Conservation (phyloP, 345 rosid genomes). For the Eucalyptus cloeziana region DNA sequence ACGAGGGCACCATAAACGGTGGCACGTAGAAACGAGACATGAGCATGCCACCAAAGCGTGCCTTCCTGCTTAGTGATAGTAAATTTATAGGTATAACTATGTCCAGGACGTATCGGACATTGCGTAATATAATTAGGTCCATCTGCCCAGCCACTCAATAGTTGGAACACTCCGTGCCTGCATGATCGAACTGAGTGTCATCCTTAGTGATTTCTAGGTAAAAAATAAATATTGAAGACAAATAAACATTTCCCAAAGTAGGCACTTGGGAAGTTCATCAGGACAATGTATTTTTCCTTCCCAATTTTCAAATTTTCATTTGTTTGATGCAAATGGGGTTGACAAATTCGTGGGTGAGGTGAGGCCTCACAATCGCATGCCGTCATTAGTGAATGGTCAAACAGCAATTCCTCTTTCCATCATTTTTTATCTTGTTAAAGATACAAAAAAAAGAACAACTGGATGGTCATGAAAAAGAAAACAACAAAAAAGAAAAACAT, state of each 20-base stretch:
- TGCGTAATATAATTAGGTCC: constrained; percentile 74
- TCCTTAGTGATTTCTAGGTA: not conserved
- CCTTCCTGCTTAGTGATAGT: constrained; percentile 57
- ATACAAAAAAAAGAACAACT: not conserved
- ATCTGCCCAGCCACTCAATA: constrained; percentile 68
- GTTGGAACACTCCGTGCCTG: constrained; percentile 84
- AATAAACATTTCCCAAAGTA: not conserved
- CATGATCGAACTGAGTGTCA: not conserved
- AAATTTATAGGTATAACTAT: constrained; percentile 47
- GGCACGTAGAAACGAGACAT: constrained; percentile 50
- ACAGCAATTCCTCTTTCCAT: not conserved
- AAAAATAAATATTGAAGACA: not conserved
- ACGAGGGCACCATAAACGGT: constrained; percentile 78
- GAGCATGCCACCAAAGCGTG: constrained; percentile 94
- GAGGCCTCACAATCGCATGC: not conserved
- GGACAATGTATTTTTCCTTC: not conserved
- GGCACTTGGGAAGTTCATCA: not conserved
- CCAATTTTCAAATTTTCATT: too few species aligned
- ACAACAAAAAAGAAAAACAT: not conserved
- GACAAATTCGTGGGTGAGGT: not conserved
- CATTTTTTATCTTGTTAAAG: not conserved
- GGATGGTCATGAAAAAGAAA: not conserved
- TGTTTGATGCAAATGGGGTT: not conserved
- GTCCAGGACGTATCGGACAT: constrained; percentile 65
- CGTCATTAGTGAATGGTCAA: not conserved